Conservation (phyloP, 192 early-diverging fungal genomes). For the Podila horticola region DNA sequence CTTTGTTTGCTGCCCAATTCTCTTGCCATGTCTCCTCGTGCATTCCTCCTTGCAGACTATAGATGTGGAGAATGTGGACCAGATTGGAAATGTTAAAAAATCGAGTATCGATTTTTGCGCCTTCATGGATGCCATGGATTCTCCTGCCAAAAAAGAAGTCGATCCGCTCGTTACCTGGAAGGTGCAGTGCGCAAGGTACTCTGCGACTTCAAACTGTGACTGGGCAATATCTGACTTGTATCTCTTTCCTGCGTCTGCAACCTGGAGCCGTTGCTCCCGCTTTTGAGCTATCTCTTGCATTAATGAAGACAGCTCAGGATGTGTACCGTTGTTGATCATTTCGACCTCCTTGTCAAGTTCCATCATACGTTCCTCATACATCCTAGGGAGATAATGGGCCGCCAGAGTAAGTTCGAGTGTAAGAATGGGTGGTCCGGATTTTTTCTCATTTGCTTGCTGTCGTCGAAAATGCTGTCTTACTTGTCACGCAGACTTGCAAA, state of each 20-base stretch:
- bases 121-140: neutral
- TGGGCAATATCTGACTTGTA: conserved; percentile 55
- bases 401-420: neutral
- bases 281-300: conserved; percentile 67
- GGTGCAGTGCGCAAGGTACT: conserved; percentile 59
- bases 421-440: neutral
- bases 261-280: conserved; percentile 52
- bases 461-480: conserved; percentile 36
- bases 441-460: neutral
- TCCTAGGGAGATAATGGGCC: conserved; percentile 29
- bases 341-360: conserved; percentile 62
- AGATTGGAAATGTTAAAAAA: neutral
- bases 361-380: conserved; percentile 66
- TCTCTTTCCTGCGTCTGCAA: conserved; percentile 57
- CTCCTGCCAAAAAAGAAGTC: too few species aligned
- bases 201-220: conserved; percentile 50
- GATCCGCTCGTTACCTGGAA: conserved; percentile 31
- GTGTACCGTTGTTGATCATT: conserved; percentile 61
- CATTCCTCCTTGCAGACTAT: conserved; percentile 31
- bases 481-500: conserved; percentile 66
- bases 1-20: conserved; percentile 29
- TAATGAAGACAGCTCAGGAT: conserved; percentile 56
- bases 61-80: neutral
- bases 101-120: neutral
- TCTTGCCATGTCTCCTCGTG: conserved; percentile 15